Evolutionary conservation across 345 rosid species (phyloP).

Genomic region (Hypericum androsaemum): DNA sequence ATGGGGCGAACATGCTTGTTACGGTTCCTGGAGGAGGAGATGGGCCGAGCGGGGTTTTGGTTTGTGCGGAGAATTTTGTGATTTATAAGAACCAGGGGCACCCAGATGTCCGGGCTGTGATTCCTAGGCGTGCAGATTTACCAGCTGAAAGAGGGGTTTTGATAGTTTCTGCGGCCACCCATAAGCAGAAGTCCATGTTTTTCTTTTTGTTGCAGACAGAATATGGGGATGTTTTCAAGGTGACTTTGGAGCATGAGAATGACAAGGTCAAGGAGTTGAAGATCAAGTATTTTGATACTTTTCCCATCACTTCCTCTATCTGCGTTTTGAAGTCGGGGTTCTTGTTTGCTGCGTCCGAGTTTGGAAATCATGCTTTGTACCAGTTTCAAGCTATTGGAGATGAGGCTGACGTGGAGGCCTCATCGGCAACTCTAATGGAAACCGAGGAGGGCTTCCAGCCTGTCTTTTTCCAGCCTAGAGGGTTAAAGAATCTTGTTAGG

Average conservation of each 20-base stretch:
- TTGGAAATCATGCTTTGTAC: slow-evolving; percentile 91
- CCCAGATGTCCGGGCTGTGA: slow-evolving; percentile 80
- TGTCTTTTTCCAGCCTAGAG: slow-evolving; percentile 85
- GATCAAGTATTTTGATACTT: slow-evolving; percentile 90
- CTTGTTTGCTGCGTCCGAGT: slow-evolving; percentile 86
- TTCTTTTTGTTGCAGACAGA: slow-evolving; percentile 95
- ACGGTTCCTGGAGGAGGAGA: slow-evolving; percentile 98
- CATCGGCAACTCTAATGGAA: slow-evolving; percentile 83
- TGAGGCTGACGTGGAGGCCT: slow-evolving; percentile 86
- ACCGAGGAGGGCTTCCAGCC: slow-evolving; percentile 97
- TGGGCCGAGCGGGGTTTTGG: slow-evolving; percentile 94
- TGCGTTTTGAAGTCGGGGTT: slow-evolving; percentile 89
- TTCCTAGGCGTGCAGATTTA: slow-evolving; percentile 85
- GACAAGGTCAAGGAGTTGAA: slow-evolving; percentile 72
- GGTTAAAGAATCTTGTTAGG: slow-evolving; percentile 82
- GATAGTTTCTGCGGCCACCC: slow-evolving; percentile 84
- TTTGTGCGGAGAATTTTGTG: slow-evolving; percentile 95
- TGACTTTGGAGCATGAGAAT: slow-evolving; percentile 63
- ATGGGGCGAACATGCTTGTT: slow-evolving; percentile 95
- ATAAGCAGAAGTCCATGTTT: slow-evolving; percentile 81
- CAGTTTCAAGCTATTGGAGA: slow-evolving; percentile 91
- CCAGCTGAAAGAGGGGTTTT: slow-evolving; percentile 89
- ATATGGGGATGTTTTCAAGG: slow-evolving; percentile 89
- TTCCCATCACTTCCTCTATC: slow-evolving; percentile 75
- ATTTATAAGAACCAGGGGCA: slow-evolving; percentile 95